These are phyloP conservation scores for Chrysanthemum seticuspe DNA, from an alignment of 129 eudicot genomes.

Conservation along the genomic window DNA sequence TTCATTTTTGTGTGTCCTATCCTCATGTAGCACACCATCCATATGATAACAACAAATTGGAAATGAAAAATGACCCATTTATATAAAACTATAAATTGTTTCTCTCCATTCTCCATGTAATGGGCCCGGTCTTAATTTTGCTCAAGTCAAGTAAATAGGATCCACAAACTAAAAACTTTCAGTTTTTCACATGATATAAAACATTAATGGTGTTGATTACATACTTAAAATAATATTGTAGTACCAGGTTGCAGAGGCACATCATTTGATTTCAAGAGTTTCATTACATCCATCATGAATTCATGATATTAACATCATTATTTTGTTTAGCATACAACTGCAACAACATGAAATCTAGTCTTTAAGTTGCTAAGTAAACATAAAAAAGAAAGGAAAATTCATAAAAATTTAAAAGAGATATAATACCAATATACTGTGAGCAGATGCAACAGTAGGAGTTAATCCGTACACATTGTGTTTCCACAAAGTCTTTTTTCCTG, in stretches of 20 bases:
- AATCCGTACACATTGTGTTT: conserved; percentile 78
- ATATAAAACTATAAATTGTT: neutral
- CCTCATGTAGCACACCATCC: too few relatives aligned
- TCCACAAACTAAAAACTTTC: neutral
- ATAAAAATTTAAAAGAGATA: neutral
- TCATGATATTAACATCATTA: conserved; percentile 62
- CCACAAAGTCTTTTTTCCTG: conserved; percentile 75
- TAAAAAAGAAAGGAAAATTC: neutral
- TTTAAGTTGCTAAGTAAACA: neutral
- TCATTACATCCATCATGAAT: conserved; percentile 75
- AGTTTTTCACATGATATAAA: neutral
- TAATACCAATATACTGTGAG: conserved; percentile 67
- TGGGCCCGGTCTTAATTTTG: neutral
- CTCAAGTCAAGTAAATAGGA: neutral
- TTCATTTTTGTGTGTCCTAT: too few relatives aligned
- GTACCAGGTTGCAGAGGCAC: conserved; percentile 90
- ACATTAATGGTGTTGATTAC: neutral
- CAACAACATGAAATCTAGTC: conserved; percentile 19
- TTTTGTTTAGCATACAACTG: conserved; percentile 73
- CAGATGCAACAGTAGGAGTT: conserved; percentile 76
- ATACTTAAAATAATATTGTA: conserved; percentile 80
- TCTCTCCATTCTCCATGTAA: neutral
- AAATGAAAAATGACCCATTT: neutral
- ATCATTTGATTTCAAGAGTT: conserved; percentile 66
- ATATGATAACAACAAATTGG: neutral